A percentile compares a stretch with the other conserved stretches of the same genome.
Evolutionary conservation across 108 stramenopile genomes (phyloP).

Genomic region (Pseudonitzschia delicatissima): DNA sequence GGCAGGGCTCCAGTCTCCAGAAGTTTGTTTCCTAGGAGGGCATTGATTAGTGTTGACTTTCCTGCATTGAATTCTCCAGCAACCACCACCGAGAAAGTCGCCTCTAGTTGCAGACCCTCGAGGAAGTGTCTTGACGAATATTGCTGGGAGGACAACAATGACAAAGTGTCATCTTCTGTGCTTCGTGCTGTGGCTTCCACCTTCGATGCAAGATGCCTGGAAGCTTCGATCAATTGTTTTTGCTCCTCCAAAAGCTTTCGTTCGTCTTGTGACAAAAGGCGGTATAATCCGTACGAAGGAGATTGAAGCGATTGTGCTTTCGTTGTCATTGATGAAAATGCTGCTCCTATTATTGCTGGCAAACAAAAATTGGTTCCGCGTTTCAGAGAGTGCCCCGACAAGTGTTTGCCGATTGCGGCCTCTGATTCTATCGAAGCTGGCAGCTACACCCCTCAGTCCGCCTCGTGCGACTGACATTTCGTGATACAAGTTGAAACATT

Average conservation of each 20-base stretch:
- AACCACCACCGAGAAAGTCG: conserved; percentile 71
- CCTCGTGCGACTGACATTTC: too few relatives aligned
- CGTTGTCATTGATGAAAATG: neutral
- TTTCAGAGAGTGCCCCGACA: too few relatives aligned
- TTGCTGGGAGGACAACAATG: conserved; percentile 26
- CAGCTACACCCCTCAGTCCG: too few relatives aligned
- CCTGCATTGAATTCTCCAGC: conserved; percentile 89
- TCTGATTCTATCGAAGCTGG: too few relatives aligned
- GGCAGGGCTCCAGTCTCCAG: conserved; percentile 77
- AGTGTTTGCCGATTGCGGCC: too few relatives aligned
- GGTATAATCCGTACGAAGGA: conserved; percentile 34
- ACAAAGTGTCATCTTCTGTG: conserved; percentile 13
- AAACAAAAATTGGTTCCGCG: too few relatives aligned
- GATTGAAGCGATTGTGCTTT: neutral
- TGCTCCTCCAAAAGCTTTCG: conserved; percentile 50
- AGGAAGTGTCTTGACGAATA: conserved; percentile 16
- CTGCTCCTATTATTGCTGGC: too few relatives aligned
- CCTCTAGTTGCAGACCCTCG: conserved; percentile 29
- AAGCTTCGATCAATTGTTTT: conserved; percentile 41
- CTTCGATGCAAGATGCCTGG: conserved; percentile 43
- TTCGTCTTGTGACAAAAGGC: conserved; percentile 59
- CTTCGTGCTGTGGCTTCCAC: conserved; percentile 40
- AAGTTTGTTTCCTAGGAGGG: conserved; percentile 69
- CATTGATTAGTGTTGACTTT: conserved; percentile 85
- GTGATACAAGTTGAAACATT: too few relatives aligned